A percentile compares a stretch with the other conserved stretches of the same genome.
phyloP scores from a whole-genome alignment of 2,329 filamentous ascomycete species.

The Fusarium nematophilum region DNA sequence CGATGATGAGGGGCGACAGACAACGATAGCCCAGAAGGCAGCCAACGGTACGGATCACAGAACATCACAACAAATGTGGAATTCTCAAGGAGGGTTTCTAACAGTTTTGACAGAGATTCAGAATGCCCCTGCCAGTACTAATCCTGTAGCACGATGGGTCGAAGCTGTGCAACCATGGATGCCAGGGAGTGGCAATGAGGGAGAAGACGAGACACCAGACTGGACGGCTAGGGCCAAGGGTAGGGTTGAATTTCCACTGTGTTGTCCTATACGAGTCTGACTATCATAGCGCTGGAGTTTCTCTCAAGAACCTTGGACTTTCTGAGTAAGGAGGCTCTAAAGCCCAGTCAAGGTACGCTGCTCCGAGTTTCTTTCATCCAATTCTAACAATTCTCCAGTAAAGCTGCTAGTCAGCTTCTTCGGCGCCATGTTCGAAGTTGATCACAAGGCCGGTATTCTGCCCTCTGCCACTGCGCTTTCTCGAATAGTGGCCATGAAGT shows the following conservation, averaged over 20 bases:
- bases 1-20: constrained; percentile 57
- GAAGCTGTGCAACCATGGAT: constrained; percentile 67
- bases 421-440: constrained; percentile 67
- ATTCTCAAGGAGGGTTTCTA: constrained; percentile 7
- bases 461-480: constrained; percentile 65
- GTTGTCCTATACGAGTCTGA: constrained; percentile 5
- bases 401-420: constrained; percentile 66
- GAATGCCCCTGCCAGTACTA: constrained; percentile 54
- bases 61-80: neutral
- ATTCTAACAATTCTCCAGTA: constrained; percentile 45
- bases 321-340: constrained; percentile 59
- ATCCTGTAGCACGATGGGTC: constrained; percentile 65
- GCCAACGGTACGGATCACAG: constrained; percentile 51
- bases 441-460: constrained; percentile 69
- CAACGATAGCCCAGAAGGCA: constrained; percentile 57
- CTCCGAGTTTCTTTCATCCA: neutral
- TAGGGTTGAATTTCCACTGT: constrained; percentile 32
- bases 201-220: constrained; percentile 57
- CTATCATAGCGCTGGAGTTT: constrained; percentile 62
- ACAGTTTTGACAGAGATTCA: constrained; percentile 55
- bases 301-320: constrained; percentile 64
- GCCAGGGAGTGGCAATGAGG: constrained; percentile 54
- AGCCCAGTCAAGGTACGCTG: constrained; percentile 60
- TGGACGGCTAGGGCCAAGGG: constrained; percentile 66
- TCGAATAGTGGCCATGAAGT: constrained; percentile 60